Evolutionary conservation across 176 grass and related monocot genomes (phyloP).

Genomic region (Themeda triandra): DNA sequence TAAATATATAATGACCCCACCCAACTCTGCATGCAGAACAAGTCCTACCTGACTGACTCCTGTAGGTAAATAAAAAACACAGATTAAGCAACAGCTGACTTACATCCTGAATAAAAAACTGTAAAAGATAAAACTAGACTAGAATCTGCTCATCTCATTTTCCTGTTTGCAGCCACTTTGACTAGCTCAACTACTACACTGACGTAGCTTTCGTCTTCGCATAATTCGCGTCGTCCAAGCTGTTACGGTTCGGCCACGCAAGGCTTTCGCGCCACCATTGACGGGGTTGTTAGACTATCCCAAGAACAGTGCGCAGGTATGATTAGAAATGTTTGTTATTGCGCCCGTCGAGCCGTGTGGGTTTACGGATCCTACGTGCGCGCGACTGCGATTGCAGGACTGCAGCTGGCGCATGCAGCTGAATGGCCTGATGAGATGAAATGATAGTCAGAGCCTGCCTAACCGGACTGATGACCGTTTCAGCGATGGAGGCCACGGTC

Average conservation of each 20-base stretch:
- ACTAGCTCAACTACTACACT: not conserved
- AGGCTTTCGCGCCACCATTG: not conserved
- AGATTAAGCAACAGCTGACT: not conserved
- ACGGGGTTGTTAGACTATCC: not conserved
- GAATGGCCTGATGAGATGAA: not conserved
- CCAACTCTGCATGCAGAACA: not conserved
- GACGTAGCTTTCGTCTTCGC: conserved; percentile 11
- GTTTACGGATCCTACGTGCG: not conserved
- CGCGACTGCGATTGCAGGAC: not conserved
- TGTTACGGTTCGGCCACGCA: not conserved
- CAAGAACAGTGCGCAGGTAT: conserved; percentile 2
- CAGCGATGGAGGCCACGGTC: not conserved
- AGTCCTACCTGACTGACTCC: not conserved
- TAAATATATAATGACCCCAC: conserved; percentile 13
- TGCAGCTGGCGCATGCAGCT: not conserved
- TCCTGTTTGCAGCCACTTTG: not conserved
- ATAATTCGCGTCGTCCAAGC: not conserved
- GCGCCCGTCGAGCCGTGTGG: not conserved
- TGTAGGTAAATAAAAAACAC: not conserved
- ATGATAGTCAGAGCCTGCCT: not conserved
- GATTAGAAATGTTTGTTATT: not conserved
- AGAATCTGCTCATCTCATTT: not conserved
- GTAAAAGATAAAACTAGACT: not conserved
- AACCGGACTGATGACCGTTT: conserved; percentile 8
- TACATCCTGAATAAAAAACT: not conserved